Evolutionary conservation across 2,329 filamentous ascomycete species (phyloP), one percentile per base, ranked within the genome.

Genomic region (Stagonosporopsis vannaccii): DNA sequence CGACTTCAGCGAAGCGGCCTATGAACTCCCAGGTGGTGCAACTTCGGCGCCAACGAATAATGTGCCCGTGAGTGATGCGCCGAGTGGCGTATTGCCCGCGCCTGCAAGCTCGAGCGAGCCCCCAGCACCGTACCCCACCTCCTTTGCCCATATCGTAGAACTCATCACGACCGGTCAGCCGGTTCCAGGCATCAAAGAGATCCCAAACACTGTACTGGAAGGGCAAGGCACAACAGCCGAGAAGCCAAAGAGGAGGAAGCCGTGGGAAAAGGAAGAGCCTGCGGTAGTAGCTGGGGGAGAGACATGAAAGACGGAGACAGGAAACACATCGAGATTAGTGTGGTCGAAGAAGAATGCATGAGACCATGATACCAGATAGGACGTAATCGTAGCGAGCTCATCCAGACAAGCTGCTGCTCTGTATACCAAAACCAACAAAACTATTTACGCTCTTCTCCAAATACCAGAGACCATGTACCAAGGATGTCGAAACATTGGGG

Each of bases 121-220:
- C 15, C 81, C 85, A 41, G 89, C 91, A 33, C 84, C 86, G 1
- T 96, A 96, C 67, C 92, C 92, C 3, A 88, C 87, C 44, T 89
- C 87, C 1, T 97, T 97, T 75, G 89, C 90, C 7, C 87, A 94
- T 63, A 92, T 97, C 59, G 88, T 96, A 51, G 89, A 91, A 68
- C 84, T 96, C 51, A 90, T 97, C 50, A 90, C 91, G 22, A 88
- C 87, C 25, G 92, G 92, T 49, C 87, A 91, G 66, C 88, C 90
- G 0, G 89, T 97, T 39, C 92, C 92, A 1, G 93, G 93, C 0
- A 96, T 97, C 69, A 87, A 88, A 65, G 86, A 96, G 61, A 94
- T 97, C 49, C 92, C 93, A 4, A 85, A 91, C 63, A 95, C 89
- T 0, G 81, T 97, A 5, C 81, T 93, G 19, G 82, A 87, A 50